Base-by-base conservation (phyloP, 495 filamentous ascomycete genomes). In the Diplogelasinospora grovesii region DNA sequence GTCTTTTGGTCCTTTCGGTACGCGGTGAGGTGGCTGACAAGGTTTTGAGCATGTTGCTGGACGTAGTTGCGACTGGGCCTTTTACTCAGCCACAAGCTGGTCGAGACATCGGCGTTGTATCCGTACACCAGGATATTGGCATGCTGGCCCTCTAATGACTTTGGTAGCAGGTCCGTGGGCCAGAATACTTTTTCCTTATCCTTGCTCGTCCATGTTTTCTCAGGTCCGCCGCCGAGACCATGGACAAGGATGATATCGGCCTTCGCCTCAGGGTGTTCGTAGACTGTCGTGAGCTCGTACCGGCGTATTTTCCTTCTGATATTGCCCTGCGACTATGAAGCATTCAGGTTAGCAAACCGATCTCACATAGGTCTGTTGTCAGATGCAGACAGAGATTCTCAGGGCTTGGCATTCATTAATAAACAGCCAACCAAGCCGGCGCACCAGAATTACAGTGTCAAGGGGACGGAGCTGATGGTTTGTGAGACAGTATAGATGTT, bases 11-110 rank as follows among this genome's bases (percentile, higher is more conserved):
- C 80, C 58, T 74, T 68, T 26, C 65, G 60, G 38, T 66, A 67
- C 22, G 59, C 50, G 0, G 65, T 66, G 39, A 76, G 61, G n/a
- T 60, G 68, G 24, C 79, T 77, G 13, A 89, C 72, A 9, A 94
- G 67, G n/a, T 78, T 86, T 55, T 89, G 81, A 4, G 87, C 87
- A 63, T 94, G 87, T 49, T 87, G 81, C 45, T 84, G 80, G 44
- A 94, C 78, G 49, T 81, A 81, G 59, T 89, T 87, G 32, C 79
- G 79, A 33, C 81, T 42, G 56, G 66, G 63, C n/a, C n/a, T n/a
- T n/a, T n/a, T n/a, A 20, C 44, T 63, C n/a, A 53, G 55, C 20
- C 58, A 62, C 36, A 67, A 60, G 22, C 64, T 63, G 22, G 58
- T 65, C 13, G 61, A 70, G 22, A 89, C 83, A 50, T 86, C 81